phyloP scores from a whole-genome alignment of 495 filamentous ascomycete species.

The Xylaria acuta region DNA sequence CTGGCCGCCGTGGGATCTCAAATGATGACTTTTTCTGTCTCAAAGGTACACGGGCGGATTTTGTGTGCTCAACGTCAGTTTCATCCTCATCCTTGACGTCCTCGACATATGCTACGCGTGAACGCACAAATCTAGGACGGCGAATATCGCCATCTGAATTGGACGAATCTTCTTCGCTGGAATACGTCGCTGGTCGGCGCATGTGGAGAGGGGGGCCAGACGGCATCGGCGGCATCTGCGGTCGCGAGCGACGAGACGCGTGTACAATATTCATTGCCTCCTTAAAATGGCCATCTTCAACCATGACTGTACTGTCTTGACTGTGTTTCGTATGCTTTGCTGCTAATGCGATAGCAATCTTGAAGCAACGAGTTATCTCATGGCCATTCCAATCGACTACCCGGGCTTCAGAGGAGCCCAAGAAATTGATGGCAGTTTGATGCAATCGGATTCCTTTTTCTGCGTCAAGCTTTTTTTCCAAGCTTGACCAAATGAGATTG shows the following conservation, averaged over 20 bases:
- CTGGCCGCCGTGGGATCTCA: not conserved
- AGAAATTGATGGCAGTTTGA: not conserved
- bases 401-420: not conserved
- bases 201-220: too few species aligned
- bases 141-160: too few species aligned
- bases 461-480: not conserved
- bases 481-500: not conserved
- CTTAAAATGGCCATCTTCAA: not conserved
- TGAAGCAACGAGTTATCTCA: slow-evolving; percentile 1
- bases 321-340: not conserved
- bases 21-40: not conserved
- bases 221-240: too few species aligned
- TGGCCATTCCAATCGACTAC: not conserved
- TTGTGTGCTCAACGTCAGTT: too few species aligned
- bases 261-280: slow-evolving; percentile 14
- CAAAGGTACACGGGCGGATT: too few species aligned
- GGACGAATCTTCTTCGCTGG: too few species aligned
- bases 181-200: too few species aligned
- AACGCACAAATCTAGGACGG: too few species aligned
- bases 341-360: slow-evolving; percentile 10
- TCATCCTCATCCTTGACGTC: too few species aligned
- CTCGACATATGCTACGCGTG: too few species aligned
- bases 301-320: not conserved
- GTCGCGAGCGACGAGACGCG: not conserved
- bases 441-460: not conserved